Percentiles rank a stretch among this genome's conserved stretches.
Evolutionary conservation across 352 stramenopile species (phyloP).

Genomic region (Phytopythium mirpurense): DNA sequence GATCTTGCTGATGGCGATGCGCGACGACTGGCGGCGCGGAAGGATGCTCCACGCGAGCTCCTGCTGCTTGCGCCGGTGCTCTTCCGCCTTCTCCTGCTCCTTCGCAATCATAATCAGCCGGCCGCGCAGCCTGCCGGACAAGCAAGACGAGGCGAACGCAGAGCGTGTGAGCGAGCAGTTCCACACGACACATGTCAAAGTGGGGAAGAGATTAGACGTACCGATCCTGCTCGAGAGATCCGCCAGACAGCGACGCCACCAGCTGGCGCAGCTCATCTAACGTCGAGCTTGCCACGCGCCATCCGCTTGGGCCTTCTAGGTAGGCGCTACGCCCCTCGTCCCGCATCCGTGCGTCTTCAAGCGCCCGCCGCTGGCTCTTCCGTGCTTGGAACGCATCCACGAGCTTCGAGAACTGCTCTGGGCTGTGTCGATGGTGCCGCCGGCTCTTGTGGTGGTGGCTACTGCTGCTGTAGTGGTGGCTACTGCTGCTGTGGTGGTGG

Average conservation of each 20-base stretch:
- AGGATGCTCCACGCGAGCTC: conserved; percentile 73
- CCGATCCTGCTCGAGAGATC: conserved; percentile 74
- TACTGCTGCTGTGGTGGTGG: conserved; percentile 49
- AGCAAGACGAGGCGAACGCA: too few relatives aligned
- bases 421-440: conserved; percentile 51
- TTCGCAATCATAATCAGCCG: conserved; percentile 79
- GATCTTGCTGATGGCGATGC: conserved; percentile 77
- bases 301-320: conserved; percentile 49
- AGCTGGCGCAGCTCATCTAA: conserved; percentile 54
- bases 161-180: background rate
- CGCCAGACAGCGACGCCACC: conserved; percentile 44
- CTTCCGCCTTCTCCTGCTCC: conserved; percentile 61
- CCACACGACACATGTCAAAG: background rate
- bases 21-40: conserved; percentile 75
- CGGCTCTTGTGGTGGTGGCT: conserved; percentile 47
- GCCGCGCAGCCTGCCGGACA: conserved; percentile 39
- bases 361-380: conserved; percentile 45
- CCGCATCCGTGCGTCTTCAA: conserved; percentile 52
- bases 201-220: conserved; percentile 5
- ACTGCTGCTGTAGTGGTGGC: too few relatives aligned
- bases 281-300: conserved; percentile 70
- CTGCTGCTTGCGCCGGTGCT: conserved; percentile 58
- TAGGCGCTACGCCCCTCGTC: conserved; percentile 22
- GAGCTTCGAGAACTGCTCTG: conserved; percentile 69
- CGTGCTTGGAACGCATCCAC: conserved; percentile 44